Percentiles rank a stretch among this genome's conserved stretches.
Conservation (phyloP, 1,284 basidiomycete genomes). For the Ceratobasidium sp. region DNA sequence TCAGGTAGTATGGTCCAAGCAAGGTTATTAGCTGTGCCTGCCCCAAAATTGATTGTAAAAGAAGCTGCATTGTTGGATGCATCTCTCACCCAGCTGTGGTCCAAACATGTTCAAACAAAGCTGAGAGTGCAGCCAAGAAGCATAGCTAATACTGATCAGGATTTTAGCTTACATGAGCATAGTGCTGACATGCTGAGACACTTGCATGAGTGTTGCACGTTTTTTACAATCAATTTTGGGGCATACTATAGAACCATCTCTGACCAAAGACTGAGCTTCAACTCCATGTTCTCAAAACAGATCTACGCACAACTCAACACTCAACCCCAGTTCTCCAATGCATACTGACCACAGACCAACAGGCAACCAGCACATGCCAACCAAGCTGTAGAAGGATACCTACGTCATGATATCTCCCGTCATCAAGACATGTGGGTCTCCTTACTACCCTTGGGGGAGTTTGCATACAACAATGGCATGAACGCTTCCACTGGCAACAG, state of each 20-base stretch:
- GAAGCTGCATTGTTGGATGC: no score
- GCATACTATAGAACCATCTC: not conserved
- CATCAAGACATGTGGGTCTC: constrained; percentile 50
- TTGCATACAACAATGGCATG: constrained; percentile 48
- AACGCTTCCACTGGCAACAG: constrained; percentile 47
- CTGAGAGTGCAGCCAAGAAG: no score
- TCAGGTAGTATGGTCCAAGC: no score
- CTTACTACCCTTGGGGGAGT: constrained; percentile 50
- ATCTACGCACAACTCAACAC: constrained; percentile 46
- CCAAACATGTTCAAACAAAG: no score
- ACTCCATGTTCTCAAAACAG: constrained; percentile 49
- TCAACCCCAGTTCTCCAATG: constrained; percentile 52
- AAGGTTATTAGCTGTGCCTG: no score
- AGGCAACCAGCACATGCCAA: constrained; percentile 57
- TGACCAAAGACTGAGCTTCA: constrained; percentile 51
- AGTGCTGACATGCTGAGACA: no score
- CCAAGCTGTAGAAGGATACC: constrained; percentile 52
- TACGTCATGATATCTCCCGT: constrained; percentile 48
- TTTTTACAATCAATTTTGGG: no score
- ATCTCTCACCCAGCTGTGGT: no score
- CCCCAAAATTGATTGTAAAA: no score
- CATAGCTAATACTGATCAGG: no score
- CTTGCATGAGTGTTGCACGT: constrained; percentile 1
- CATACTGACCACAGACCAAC: constrained; percentile 57
- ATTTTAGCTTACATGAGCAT: no score